Base-by-base conservation (phyloP, 257 asterid genomes). In the Striga asiatica region DNA sequence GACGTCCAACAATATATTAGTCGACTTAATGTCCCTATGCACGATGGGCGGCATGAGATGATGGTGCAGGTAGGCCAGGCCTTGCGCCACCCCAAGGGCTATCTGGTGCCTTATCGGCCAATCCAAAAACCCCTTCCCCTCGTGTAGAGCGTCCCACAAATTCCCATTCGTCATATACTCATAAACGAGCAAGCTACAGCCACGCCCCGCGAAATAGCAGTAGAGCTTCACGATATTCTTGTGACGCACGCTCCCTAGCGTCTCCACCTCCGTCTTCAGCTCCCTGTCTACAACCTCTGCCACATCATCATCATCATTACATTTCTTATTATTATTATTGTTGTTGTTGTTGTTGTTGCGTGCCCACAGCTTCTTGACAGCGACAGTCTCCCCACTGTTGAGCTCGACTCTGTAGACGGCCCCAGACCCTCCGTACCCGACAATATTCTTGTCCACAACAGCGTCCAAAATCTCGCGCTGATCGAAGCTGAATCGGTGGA, bases 351-450 rank as follows among this genome's bases (percentile, higher is more conserved):
- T 2, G 74, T 56, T 29, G 63, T 66, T 1, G 78, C 77, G 5
- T 17, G 94, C 78, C 97, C 97, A 88, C 24, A 92, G 72, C 80
- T 85, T 88, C 71, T 92, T 92, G 14, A 82, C 97, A 0, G 98
- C 97, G 0, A 88, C 84, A 8, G 66, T 76, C 50, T 84, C 94
- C 0, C 93, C 84, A 0, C 62, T 88, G 41, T 73, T 78, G 17
- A 87, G 67, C 73, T 82, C 91, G 10, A 88, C 74, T 67, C 65
- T 79, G 74, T 92, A 92, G 0, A 92, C 98, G 0, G 95, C 77
- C 17, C 98, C 95, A 0, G 98, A 92, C 12, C 98, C 97, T 28
- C 98, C 97, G 47, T 81, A 88, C 5, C 98, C 98, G n/a, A 92
- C 93, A 3, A 92, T 81, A 76, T 92, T 92, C 46, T 88, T 78